phyloP scores from a whole-genome alignment of 2,329 filamentous ascomycete species.

The Leptographium radiaticola region DNA sequence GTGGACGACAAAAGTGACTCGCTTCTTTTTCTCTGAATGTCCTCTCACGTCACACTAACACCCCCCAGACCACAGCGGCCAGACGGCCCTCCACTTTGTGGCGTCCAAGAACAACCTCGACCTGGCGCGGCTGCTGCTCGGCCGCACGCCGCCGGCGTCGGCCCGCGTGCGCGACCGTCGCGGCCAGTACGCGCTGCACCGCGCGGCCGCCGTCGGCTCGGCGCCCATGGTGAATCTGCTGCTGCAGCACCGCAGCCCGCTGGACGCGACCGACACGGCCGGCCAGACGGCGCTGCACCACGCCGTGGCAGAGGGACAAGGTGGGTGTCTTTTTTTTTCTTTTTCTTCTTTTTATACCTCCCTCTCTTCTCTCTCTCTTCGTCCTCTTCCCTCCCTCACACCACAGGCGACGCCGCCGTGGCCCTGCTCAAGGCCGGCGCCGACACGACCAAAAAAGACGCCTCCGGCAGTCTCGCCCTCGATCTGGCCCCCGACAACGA shows the following conservation, averaged over 20 bases:
- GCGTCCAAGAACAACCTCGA: slow-evolving; percentile 83
- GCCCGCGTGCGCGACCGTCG: slow-evolving; percentile 71
- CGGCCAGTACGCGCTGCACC: slow-evolving; percentile 82
- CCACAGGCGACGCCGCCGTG: slow-evolving; percentile 63
- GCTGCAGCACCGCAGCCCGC: slow-evolving; percentile 61
- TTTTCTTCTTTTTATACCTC: background rate
- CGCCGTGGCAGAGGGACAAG: slow-evolving; percentile 62
- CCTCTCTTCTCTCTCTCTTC: no score
- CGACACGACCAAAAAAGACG: slow-evolving; percentile 64
- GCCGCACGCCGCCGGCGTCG: slow-evolving; percentile 55
- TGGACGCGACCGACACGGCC: slow-evolving; percentile 71
- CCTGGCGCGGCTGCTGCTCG: slow-evolving; percentile 63
- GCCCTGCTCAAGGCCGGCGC: slow-evolving; percentile 74
- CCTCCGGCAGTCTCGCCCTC: slow-evolving; percentile 57
- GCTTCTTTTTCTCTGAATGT: background rate
- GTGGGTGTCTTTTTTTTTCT: slow-evolving; percentile 23
- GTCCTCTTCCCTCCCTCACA: no score
- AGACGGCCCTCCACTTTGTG: slow-evolving; percentile 85
- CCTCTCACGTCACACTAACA: background rate
- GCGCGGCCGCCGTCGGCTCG: slow-evolving; percentile 80
- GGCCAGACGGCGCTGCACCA: slow-evolving; percentile 89
- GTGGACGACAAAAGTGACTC: slow-evolving; percentile 54
- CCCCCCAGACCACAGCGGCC: background rate
- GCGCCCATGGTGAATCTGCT: slow-evolving; percentile 76
- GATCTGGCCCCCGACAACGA: slow-evolving; percentile 79